Evolutionary conservation across 129 eudicot species (phyloP).

Genomic region (Kitagawia praeruptora): DNA sequence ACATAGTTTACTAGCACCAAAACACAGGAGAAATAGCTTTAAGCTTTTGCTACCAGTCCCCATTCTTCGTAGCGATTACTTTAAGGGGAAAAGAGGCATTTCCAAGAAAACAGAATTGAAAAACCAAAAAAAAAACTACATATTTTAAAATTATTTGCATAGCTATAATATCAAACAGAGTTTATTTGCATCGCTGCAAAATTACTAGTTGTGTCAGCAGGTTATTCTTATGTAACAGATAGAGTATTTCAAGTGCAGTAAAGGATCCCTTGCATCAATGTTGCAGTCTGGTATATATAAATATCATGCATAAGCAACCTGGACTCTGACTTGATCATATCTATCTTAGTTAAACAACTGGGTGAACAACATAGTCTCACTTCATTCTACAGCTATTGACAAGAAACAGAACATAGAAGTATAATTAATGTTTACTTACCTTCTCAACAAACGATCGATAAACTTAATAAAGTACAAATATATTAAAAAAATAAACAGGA

Average conservation of each 20-base stretch:
- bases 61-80: not conserved
- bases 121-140: not conserved
- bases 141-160: not conserved
- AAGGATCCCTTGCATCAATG: too few species aligned
- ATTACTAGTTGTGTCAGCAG: not conserved
- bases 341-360: too few species aligned
- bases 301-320: too few species aligned
- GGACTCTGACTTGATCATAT: too few species aligned
- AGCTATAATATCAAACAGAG: not conserved
- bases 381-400: not conserved
- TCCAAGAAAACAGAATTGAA: not conserved
- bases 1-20: not conserved
- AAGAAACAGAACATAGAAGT: not conserved
- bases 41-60: not conserved
- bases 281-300: too few species aligned
- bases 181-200: not conserved
- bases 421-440: constrained; percentile 28
- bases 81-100: not conserved
- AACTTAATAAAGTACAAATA: too few species aligned
- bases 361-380: too few species aligned
- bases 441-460: constrained; percentile 85
- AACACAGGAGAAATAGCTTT: not conserved
- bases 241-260: too few species aligned
- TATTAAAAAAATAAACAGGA: too few species aligned
- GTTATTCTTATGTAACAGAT: too few species aligned